A percentile compares a stretch with the other conserved stretches of the same genome.
Conservation (phyloP, 2,329 filamentous ascomycete genomes). For the Didymella pomorum region DNA sequence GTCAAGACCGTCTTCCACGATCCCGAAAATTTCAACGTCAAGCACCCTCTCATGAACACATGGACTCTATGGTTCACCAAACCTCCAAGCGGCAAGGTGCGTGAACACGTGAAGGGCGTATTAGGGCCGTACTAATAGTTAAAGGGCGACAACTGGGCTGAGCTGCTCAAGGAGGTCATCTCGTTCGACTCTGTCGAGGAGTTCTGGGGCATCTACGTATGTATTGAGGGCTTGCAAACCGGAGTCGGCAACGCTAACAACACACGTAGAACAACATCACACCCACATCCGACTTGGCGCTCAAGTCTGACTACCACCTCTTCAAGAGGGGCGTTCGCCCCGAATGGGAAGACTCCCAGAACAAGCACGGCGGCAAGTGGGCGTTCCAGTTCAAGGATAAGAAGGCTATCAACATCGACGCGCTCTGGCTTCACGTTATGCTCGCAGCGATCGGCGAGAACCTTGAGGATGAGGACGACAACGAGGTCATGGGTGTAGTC, state of each 20-base stretch:
- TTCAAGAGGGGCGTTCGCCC: conserved; percentile 98
- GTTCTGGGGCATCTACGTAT: conserved; percentile 99
- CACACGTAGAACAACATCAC: conserved; percentile 90
- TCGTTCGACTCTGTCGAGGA: conserved; percentile 99
- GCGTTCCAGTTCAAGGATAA: conserved; percentile 98
- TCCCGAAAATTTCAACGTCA: conserved; percentile 99
- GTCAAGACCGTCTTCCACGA: conserved; percentile 96
- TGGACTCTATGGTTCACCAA: conserved; percentile 99
- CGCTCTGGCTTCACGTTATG: conserved; percentile 97
- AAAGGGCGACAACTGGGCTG: conserved; percentile 98
- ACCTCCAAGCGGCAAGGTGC: conserved; percentile 91
- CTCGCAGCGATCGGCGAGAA: conserved; percentile 97
- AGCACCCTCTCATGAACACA: conserved; percentile 95
- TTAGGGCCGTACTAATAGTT: conserved; percentile 24
- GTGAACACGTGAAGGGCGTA: conserved; percentile 25
- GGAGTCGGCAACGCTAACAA: conserved; percentile 23
- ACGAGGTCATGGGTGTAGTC: conserved; percentile 98
- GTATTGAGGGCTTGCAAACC: conserved; percentile 49
- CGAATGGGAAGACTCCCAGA: conserved; percentile 98
- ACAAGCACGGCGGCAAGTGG: conserved; percentile 99
- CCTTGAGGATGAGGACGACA: conserved; percentile 91
- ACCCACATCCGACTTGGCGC: conserved; percentile 89
- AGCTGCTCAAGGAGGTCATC: conserved; percentile 97
- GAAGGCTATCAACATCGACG: conserved; percentile 88
- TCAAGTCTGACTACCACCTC: conserved; percentile 99